Conservation (phyloP, 768 basidiomycete species). For the Lactifluus echinatus region DNA sequence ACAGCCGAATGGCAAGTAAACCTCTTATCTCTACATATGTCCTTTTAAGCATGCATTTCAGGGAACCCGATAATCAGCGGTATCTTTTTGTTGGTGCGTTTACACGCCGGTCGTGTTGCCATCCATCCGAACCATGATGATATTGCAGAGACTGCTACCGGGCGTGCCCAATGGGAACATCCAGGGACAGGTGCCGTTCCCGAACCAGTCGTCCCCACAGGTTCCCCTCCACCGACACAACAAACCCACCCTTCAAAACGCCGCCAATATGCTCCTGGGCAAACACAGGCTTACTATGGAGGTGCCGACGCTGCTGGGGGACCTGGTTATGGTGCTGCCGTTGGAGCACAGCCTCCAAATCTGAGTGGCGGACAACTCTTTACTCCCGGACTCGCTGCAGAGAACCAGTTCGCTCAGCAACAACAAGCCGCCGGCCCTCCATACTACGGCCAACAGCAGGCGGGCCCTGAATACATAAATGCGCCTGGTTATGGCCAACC, state of each 20-base stretch:
- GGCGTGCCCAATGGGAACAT: conserved; percentile 84
- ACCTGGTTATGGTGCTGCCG: conserved; percentile 37
- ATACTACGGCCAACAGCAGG: conserved; percentile 38
- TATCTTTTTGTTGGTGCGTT: conserved; percentile 83
- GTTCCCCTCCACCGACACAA: conserved; percentile 34
- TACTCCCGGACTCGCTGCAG: conserved; percentile 72
- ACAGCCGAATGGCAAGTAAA: conserved; percentile 74
- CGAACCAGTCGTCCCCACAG: conserved; percentile 31
- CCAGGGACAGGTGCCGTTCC: conserved; percentile 41
- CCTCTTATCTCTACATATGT: background rate
- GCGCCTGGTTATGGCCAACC: conserved; percentile 38
- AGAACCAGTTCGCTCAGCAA: conserved; percentile 64
- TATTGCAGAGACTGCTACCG: conserved; percentile 66
- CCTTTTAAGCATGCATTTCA: conserved; percentile 27
- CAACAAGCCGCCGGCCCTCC: conserved; percentile 38
- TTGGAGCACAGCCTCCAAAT: conserved; percentile 32
- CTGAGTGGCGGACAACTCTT: conserved; percentile 56
- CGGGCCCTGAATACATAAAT: conserved; percentile 37
- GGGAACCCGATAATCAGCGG: conserved; percentile 73
- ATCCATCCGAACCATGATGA: conserved; percentile 7
- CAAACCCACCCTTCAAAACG: conserved; percentile 48
- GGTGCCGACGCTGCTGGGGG: conserved; percentile 34
- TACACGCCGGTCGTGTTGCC: background rate
- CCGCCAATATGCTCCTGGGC: conserved; percentile 90
- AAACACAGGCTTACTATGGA: conserved; percentile 84